These are phyloP conservation scores for Akanthomyces dipterigenus DNA, from an alignment of 2,329 filamentous ascomycete species.

Conservation along the genomic window DNA sequence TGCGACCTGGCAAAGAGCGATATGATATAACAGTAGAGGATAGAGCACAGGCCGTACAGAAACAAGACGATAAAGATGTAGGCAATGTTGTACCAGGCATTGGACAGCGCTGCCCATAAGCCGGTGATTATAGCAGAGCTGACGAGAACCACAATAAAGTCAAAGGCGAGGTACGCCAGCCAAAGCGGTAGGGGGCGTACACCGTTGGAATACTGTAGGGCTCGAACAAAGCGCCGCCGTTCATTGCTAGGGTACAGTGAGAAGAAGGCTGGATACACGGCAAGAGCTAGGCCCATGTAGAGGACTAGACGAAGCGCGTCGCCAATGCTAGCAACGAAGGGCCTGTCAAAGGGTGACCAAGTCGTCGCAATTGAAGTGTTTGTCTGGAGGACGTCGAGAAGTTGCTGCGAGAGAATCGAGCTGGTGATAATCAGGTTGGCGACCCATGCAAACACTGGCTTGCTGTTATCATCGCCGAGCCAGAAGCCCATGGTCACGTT, in stretches of 20 bases:
- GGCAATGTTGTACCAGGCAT: conserved; percentile 68
- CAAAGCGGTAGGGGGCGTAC: conserved; percentile 77
- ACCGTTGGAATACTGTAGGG: conserved; percentile 86
- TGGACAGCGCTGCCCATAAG: conserved; percentile 59
- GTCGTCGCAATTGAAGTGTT: conserved; percentile 63
- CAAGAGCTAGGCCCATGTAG: conserved; percentile 75
- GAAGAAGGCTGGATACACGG: conserved; percentile 79
- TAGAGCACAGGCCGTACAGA: conserved; percentile 74
- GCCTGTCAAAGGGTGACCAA: conserved; percentile 69
- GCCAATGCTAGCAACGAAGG: conserved; percentile 62
- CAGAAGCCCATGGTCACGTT: conserved; percentile 73
- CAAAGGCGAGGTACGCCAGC: conserved; percentile 75
- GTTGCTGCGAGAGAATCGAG: conserved; percentile 57
- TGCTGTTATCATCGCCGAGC: conserved; percentile 53
- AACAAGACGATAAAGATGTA: conserved; percentile 78
- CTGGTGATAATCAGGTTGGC: conserved; percentile 54
- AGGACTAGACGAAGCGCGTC: conserved; percentile 71
- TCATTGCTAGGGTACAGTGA: conserved; percentile 84
- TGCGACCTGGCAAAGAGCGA: conserved; percentile 75
- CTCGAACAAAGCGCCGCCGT: conserved; percentile 69
- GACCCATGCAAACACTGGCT: conserved; percentile 64
- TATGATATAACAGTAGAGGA: conserved; percentile 69
- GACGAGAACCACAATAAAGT: conserved; percentile 64
- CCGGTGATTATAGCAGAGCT: conserved; percentile 60
- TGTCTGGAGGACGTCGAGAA: conserved; percentile 58